Percentiles rank a stretch among this genome's conserved stretches.
Conservation (phyloP, 1,139 yeast species). For the Groenewaldozyma sp. region DNA sequence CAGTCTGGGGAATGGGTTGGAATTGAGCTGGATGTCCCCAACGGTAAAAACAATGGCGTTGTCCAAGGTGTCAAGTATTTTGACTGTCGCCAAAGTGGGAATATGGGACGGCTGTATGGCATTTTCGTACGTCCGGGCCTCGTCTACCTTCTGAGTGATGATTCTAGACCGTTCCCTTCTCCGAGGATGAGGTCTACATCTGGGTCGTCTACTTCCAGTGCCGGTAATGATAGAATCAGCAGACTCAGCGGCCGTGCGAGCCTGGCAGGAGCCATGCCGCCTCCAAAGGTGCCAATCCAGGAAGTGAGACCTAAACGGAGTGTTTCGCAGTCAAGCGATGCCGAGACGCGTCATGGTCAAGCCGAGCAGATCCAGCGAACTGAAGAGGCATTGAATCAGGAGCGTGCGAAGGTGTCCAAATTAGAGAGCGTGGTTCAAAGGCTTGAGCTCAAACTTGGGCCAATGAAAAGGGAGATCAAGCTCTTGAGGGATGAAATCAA, state of each 20-base stretch:
- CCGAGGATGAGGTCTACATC: too few relatives aligned
- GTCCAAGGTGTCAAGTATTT: constrained; percentile 60
- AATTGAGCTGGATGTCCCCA: constrained; percentile 50
- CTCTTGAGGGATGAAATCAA: constrained; percentile 20
- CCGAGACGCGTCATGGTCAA: constrained; percentile 22
- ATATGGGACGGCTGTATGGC: constrained; percentile 43
- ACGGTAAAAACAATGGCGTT: constrained; percentile 75
- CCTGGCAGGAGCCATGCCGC: neutral
- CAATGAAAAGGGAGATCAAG: constrained; percentile 30
- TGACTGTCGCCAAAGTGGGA: constrained; percentile 29
- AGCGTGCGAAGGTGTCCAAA: constrained; percentile 23
- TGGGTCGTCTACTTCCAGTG: neutral
- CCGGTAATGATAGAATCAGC: neutral
- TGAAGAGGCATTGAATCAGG: constrained; percentile 22
- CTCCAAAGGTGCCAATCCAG: neutral
- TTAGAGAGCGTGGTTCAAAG: constrained; percentile 36
- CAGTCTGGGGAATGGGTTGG: constrained; percentile 69
- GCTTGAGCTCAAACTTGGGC: constrained; percentile 26
- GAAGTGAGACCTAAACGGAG: neutral
- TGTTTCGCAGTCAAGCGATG: neutral
- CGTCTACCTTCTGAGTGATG: constrained; percentile 9
- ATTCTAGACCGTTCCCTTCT: too few relatives aligned
- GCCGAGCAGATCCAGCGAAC: constrained; percentile 27
- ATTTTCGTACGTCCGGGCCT: constrained; percentile 26
- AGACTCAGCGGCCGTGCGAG: neutral